Conservation (phyloP, 2,329 filamentous ascomycete genomes). For the Colletotrichum euphorbiae region DNA sequence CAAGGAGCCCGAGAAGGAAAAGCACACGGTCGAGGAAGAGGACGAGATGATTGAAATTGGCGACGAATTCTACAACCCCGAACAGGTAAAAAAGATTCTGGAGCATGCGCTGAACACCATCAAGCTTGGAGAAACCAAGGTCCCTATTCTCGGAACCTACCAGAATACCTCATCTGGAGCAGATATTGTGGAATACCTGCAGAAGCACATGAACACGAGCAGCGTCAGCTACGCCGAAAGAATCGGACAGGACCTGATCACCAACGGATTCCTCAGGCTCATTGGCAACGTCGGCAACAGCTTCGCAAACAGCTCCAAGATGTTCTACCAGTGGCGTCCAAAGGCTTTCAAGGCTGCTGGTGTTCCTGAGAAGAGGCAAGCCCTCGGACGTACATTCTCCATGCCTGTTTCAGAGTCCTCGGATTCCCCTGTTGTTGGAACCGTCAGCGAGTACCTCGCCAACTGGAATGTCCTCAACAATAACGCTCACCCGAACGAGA, state of each 20-base stretch:
- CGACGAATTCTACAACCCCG: slow-evolving; percentile 84
- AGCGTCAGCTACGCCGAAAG: slow-evolving; percentile 92
- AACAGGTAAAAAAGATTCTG: slow-evolving; percentile 92
- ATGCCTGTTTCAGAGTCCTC: slow-evolving; percentile 65
- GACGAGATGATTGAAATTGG: slow-evolving; percentile 89
- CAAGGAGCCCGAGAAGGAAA: slow-evolving; percentile 61
- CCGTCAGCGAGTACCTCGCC: slow-evolving; percentile 88
- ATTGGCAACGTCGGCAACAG: slow-evolving; percentile 95
- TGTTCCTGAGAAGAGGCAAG: slow-evolving; percentile 86
- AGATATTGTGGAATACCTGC: slow-evolving; percentile 95
- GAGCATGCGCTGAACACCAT: slow-evolving; percentile 87
- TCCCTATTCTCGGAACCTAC: slow-evolving; percentile 94
- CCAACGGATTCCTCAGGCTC: slow-evolving; percentile 86
- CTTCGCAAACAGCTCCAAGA: slow-evolving; percentile 96
- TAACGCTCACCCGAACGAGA: slow-evolving; percentile 92
- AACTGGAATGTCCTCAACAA: slow-evolving; percentile 96
- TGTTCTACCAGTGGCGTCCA: slow-evolving; percentile 97
- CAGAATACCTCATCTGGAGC: slow-evolving; percentile 91
- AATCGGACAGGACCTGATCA: slow-evolving; percentile 92
- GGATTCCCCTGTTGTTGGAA: slow-evolving; percentile 84
- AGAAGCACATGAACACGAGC: slow-evolving; percentile 84
- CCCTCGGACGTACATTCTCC: slow-evolving; percentile 80
- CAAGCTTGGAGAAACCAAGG: slow-evolving; percentile 90
- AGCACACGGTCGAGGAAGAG: slow-evolving; percentile 73
- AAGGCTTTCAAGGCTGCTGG: slow-evolving; percentile 91